Evolutionary conservation across 768 basidiomycete species (phyloP).

Genomic region (Leccinum uliginosum): DNA sequence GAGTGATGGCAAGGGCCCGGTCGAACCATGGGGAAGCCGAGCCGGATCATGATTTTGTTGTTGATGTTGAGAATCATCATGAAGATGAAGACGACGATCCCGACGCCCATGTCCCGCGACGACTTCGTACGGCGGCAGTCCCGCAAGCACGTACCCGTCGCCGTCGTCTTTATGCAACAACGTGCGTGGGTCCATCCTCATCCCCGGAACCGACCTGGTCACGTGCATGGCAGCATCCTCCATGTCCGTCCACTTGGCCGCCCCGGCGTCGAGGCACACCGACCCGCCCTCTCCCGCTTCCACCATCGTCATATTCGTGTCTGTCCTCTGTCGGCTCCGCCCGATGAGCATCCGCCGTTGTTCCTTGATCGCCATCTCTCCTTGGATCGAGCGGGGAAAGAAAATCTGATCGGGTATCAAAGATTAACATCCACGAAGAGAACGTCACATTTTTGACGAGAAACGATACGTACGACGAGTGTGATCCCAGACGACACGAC

Average conservation of each 20-base stretch:
- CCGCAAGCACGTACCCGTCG: background rate
- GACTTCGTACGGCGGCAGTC: background rate
- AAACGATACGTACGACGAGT: conserved; percentile 48
- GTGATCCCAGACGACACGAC: conserved; percentile 70
- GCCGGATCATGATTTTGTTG: background rate
- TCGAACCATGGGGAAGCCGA: background rate
- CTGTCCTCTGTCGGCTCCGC: background rate
- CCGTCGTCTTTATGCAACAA: background rate
- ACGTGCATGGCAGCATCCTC: background rate
- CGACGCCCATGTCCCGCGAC: background rate
- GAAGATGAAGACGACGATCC: background rate
- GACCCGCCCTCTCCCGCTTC: background rate
- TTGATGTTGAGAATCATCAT: background rate
- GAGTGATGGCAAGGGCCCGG: background rate
- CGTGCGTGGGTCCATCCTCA: too few species aligned
- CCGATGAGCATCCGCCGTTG: conserved; percentile 27
- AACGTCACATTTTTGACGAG: fast-evolving
- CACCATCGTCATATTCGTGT: background rate
- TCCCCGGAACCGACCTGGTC: background rate
- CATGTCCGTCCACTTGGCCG: background rate
- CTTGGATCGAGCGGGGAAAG: conserved; percentile 74
- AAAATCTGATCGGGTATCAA: conserved; percentile 50
- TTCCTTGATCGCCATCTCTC: conserved; percentile 55
- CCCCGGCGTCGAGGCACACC: background rate
- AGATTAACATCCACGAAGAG: background rate